Evolutionary conservation across 2,329 filamentous ascomycete species (phyloP).

Genomic region (Ceratocystis alfenasii): DNA sequence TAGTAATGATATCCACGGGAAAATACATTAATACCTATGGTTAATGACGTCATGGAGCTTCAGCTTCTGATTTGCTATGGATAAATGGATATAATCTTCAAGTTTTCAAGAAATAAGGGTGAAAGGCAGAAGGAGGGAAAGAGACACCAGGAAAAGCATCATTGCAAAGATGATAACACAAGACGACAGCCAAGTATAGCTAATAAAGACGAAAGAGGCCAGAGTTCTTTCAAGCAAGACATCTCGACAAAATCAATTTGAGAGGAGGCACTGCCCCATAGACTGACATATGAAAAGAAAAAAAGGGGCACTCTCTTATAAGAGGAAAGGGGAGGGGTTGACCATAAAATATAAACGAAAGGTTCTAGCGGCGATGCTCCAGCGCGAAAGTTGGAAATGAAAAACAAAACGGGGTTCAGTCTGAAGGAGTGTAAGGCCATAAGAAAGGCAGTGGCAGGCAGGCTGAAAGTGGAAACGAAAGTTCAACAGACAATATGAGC

Average conservation of each 20-base stretch:
- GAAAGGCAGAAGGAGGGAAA: conserved; percentile 3
- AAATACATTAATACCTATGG: not conserved
- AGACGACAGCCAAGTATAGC: not conserved
- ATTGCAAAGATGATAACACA: conserved; percentile 4
- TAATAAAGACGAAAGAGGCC: not conserved
- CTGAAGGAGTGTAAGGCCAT: not conserved
- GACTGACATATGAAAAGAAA: not conserved
- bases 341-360: conserved; percentile 1
- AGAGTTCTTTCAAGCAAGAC: not conserved
- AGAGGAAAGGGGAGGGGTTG: not conserved
- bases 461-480: not conserved
- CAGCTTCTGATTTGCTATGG: not conserved
- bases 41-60: not conserved
- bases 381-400: not conserved
- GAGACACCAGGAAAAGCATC: conserved; percentile 9
- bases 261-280: not conserved
- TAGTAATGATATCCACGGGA: not conserved
- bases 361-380: not conserved
- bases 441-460: not conserved
- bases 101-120: conserved; percentile 4
- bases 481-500: not conserved
- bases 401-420: not conserved
- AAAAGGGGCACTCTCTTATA: not conserved
- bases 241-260: not conserved
- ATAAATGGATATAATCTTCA: not conserved